A percentile compares a stretch with the other conserved stretches of the same genome.
phyloP scores from a whole-genome alignment of 2,329 filamentous ascomycete species.

The Colletotrichum tofieldiae region DNA sequence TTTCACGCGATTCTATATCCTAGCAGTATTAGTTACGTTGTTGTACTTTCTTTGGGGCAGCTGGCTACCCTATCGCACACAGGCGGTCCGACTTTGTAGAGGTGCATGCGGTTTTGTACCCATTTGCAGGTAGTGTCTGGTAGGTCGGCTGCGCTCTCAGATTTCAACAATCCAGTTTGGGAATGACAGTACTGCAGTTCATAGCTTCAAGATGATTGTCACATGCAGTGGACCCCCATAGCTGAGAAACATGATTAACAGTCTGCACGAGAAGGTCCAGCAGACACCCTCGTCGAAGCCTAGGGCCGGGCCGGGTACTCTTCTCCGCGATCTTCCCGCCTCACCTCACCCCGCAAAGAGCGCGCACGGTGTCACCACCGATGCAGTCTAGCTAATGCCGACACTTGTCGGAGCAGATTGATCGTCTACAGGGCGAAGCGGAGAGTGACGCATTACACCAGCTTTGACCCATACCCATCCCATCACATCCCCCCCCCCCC shows the following conservation, averaged over 20 bases:
- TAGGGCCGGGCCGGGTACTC: neutral
- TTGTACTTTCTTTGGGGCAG: neutral
- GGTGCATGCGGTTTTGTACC: no score
- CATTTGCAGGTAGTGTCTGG: neutral
- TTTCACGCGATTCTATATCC: neutral
- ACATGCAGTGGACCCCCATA: neutral
- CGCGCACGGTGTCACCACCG: neutral
- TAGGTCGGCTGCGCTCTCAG: neutral
- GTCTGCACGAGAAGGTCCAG: neutral
- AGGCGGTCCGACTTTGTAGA: neutral
- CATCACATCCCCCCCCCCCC: neutral
- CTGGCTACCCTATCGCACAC: neutral
- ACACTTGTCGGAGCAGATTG: neutral
- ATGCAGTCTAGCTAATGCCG: neutral
- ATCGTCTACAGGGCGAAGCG: neutral
- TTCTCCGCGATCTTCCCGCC: neutral
- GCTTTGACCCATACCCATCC: neutral
- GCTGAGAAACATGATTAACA: neutral
- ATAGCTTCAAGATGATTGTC: neutral
- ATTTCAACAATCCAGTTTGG: neutral
- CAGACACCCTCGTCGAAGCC: neutral
- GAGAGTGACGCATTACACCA: neutral
- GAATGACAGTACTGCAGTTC: neutral
- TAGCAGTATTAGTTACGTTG: neutral
- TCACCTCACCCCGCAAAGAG: constrained; percentile 1